Conservation (phyloP, 345 rosid genomes). For the Eucalyptus curtisii region DNA sequence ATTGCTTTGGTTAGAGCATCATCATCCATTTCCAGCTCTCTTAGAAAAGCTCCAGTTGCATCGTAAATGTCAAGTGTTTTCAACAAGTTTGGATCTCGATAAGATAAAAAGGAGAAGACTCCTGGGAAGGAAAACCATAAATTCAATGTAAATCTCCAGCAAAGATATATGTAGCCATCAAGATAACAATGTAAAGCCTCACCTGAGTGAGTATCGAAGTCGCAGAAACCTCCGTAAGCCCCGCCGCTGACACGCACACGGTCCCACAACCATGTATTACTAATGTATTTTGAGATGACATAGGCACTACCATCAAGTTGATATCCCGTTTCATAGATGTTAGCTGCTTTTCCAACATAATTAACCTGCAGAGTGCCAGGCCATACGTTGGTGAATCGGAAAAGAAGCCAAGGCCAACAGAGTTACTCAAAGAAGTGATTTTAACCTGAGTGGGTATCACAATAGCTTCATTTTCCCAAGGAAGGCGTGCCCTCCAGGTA, state of each 20-base stretch:
- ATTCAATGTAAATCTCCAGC: background rate
- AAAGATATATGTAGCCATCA: background rate
- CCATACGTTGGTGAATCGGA: background rate
- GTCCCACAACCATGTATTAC: slow-evolving; percentile 97
- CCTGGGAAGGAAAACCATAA: slow-evolving; percentile 21
- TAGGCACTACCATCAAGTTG: slow-evolving; percentile 81
- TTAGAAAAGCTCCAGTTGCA: slow-evolving; percentile 78
- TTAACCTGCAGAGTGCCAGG: slow-evolving; percentile 50
- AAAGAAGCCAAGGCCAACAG: background rate
- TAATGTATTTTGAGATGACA: slow-evolving; percentile 82
- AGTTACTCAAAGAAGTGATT: background rate
- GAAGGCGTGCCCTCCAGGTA: slow-evolving; percentile 53
- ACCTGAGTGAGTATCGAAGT: slow-evolving; percentile 96
- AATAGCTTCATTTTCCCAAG: slow-evolving; percentile 74
- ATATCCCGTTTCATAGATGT: slow-evolving; percentile 67
- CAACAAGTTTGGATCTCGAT: slow-evolving; percentile 87
- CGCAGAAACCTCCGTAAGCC: slow-evolving; percentile 96
- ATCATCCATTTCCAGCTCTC: slow-evolving; percentile 68
- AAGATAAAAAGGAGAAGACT: slow-evolving; percentile 77
- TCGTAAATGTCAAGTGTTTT: slow-evolving; percentile 86
- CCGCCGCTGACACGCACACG: slow-evolving; percentile 97
- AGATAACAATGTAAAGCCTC: background rate
- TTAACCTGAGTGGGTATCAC: slow-evolving; percentile 88
- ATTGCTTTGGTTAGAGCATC: slow-evolving; percentile 86
- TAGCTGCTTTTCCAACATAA: slow-evolving; percentile 93